Evolutionary conservation across 2,329 filamentous ascomycete species (phyloP).

Genomic region (Penicillium sp.): DNA sequence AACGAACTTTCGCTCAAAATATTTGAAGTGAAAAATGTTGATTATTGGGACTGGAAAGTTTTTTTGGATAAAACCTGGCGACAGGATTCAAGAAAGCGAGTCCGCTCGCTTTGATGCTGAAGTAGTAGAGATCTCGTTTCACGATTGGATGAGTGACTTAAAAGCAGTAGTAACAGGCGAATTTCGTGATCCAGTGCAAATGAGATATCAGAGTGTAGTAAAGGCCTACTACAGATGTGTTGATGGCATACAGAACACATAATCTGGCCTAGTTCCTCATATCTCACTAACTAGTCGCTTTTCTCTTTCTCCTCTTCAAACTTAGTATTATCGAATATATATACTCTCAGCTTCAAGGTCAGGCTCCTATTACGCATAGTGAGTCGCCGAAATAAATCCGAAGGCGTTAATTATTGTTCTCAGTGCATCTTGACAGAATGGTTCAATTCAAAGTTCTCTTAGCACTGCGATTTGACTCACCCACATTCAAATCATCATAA

Average conservation of each 20-base stretch:
- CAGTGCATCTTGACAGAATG: background rate
- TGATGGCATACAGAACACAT: too few species aligned
- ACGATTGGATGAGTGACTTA: background rate
- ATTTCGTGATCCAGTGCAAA: background rate
- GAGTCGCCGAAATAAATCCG: background rate
- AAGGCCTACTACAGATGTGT: too few species aligned
- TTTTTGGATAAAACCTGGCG: background rate
- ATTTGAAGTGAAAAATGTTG: background rate
- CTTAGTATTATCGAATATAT: too few species aligned
- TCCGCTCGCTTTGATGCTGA: background rate
- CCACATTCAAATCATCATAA: background rate
- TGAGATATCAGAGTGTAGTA: background rate
- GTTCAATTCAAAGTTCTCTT: background rate
- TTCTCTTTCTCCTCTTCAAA: too few species aligned
- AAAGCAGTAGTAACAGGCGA: background rate
- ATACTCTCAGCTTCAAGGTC: too few species aligned
- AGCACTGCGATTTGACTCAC: background rate
- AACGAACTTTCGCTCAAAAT: background rate
- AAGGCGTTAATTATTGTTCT: background rate
- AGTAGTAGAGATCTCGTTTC: background rate
- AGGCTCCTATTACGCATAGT: too few species aligned
- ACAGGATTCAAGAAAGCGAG: background rate
- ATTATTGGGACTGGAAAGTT: background rate
- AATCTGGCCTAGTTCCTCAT: too few species aligned
- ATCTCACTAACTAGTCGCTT: too few species aligned